phyloP scores from a whole-genome alignment of 2,329 filamentous ascomycete species.

The Beauveria asiatica region DNA sequence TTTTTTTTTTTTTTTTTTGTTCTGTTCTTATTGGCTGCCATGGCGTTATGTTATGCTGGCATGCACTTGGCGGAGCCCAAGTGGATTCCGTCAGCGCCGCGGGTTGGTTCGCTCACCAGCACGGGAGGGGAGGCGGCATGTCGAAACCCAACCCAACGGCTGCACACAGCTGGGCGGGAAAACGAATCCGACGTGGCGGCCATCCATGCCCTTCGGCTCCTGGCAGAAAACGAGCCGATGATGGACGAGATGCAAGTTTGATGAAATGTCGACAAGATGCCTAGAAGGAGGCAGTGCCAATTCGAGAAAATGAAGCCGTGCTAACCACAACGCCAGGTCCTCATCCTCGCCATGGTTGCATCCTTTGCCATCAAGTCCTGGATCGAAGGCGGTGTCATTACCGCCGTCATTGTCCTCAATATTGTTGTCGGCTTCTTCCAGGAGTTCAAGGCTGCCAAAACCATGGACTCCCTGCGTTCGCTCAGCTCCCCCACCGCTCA shows the following conservation, averaged over 20 bases:
- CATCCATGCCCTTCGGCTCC: background rate
- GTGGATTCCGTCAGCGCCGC: background rate
- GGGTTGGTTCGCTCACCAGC: background rate
- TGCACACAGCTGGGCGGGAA: background rate
- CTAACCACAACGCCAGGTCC: constrained; percentile 25
- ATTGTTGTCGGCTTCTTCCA: constrained; percentile 43
- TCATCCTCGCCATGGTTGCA: constrained; percentile 49
- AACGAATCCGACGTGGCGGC: background rate
- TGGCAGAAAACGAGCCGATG: too few species aligned
- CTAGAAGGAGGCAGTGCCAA: background rate
- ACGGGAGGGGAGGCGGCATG: too few species aligned
- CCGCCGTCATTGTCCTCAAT: constrained; percentile 49
- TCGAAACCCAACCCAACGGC: background rate
- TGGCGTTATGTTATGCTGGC: background rate
- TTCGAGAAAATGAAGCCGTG: background rate
- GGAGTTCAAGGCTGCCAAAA: constrained; percentile 40
- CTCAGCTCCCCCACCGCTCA: constrained; percentile 36
- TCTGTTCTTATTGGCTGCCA: background rate
- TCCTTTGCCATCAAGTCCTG: constrained; percentile 50
- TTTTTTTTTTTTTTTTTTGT: background rate
- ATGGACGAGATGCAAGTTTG: background rate
- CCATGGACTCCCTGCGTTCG: constrained; percentile 38
- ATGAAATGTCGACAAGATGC: background rate
- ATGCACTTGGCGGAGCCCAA: background rate
- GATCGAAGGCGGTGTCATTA: constrained; percentile 52